A percentile compares a stretch with the other conserved stretches of the same genome.
These are phyloP conservation scores for Phytopythium montanum DNA, from an alignment of 352 stramenopile genomes.

Conservation along the genomic window DNA sequence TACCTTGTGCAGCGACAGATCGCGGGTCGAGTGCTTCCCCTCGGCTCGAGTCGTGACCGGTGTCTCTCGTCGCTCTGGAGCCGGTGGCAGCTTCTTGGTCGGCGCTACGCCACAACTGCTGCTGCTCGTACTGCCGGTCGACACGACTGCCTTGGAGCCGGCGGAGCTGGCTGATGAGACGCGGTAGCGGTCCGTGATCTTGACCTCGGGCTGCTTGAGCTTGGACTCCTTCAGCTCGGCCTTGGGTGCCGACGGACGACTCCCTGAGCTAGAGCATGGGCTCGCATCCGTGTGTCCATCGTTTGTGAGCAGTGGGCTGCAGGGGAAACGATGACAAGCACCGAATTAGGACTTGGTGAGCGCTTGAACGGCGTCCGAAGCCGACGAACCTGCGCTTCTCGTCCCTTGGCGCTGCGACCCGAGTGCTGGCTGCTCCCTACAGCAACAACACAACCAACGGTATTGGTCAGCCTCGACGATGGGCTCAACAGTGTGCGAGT, in stretches of 20 bases:
- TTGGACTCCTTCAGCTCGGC: conserved; percentile 58
- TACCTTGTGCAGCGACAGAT: conserved; percentile 48
- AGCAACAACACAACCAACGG: neutral
- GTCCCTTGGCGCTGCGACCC: neutral
- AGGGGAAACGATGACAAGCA: neutral
- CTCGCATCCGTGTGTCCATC: conserved; percentile 10
- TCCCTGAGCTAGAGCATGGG: neutral
- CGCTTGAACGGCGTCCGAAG: neutral
- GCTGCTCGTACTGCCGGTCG: conserved; percentile 10
- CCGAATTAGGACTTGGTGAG: neutral
- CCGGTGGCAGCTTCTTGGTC: conserved; percentile 43
- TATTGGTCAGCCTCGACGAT: neutral
- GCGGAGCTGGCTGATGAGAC: conserved; percentile 5
- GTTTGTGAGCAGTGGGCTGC: conserved; percentile 10
- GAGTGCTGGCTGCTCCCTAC: neutral
- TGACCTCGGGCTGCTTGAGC: conserved; percentile 62
- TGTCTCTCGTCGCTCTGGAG: conserved; percentile 31
- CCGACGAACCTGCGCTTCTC: conserved; percentile 8
- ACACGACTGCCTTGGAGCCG: neutral
- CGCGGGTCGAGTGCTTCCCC: conserved; percentile 30
- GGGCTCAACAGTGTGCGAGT: neutral
- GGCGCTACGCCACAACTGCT: neutral
- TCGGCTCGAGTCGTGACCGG: conserved; percentile 24
- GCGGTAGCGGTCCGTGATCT: conserved; percentile 42
- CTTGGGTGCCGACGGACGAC: neutral